Conservation (phyloP, 305 asterid species). For the Solanum chacoense region DNA sequence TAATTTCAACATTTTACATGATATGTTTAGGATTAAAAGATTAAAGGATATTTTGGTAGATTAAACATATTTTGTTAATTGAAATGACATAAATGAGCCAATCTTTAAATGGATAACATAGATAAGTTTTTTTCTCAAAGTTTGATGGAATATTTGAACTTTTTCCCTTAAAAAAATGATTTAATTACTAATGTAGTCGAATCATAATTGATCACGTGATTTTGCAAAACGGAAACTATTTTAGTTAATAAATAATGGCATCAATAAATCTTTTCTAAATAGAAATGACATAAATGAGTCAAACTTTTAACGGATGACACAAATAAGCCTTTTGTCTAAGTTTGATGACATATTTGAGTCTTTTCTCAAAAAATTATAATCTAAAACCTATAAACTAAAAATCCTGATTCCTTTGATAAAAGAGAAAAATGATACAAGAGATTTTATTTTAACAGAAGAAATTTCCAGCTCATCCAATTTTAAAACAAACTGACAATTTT, state of each 20-base stretch:
- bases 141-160: too few relatives aligned
- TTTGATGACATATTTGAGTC: too few relatives aligned
- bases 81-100: background rate
- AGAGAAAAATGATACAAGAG: background rate
- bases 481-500: background rate
- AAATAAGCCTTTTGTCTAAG: too few relatives aligned
- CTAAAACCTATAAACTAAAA: too few relatives aligned
- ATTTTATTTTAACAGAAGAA: background rate
- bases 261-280: too few relatives aligned
- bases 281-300: background rate
- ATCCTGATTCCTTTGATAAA: accelerated
- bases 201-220: background rate
- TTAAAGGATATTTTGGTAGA: background rate
- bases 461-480: background rate
- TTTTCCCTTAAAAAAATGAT: too few relatives aligned
- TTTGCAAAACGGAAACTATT: too few relatives aligned
- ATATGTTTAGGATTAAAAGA: background rate
- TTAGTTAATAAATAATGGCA: too few relatives aligned
- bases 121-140: too few relatives aligned
- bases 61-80: background rate
- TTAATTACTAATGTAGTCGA: accelerated
- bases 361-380: too few relatives aligned
- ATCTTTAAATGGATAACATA: background rate
- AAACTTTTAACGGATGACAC: too few relatives aligned
- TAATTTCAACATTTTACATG: background rate